Evolutionary conservation across 2,329 filamentous ascomycete species (phyloP).

Genomic region (Monosporascus sp.): DNA sequence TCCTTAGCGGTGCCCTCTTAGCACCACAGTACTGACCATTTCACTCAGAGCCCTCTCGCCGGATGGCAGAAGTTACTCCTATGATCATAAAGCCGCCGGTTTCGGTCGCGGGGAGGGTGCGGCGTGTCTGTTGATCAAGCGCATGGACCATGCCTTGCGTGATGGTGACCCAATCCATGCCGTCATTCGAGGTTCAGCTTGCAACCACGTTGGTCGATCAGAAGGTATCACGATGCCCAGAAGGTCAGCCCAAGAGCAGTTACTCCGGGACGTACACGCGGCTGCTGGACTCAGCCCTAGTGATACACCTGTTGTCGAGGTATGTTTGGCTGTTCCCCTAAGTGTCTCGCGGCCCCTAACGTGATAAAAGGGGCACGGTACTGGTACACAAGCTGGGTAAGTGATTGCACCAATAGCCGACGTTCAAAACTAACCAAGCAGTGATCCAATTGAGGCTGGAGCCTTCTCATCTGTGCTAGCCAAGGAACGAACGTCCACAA

Average conservation of each 20-base stretch:
- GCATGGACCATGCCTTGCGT: constrained; percentile 3
- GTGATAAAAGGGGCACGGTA: constrained; percentile 6
- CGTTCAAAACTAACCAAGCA: not conserved
- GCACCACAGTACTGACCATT: not conserved
- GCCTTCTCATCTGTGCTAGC: constrained; percentile 17
- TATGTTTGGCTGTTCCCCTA: not conserved
- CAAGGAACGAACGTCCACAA: constrained; percentile 12
- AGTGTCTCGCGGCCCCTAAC: not conserved
- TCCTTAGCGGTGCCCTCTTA: not conserved
- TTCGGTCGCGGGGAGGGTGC: constrained; percentile 8
- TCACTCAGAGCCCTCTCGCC: constrained; percentile 5
- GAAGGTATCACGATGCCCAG: constrained; percentile 8
- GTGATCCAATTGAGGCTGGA: constrained; percentile 14
- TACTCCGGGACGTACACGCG: constrained; percentile 6
- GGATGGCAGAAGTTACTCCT: constrained; percentile 8
- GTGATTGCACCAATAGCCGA: not conserved
- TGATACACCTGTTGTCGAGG: constrained; percentile 5
- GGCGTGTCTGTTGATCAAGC: constrained; percentile 5
- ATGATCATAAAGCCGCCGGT: constrained; percentile 7
- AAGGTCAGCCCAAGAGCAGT: constrained; percentile 5
- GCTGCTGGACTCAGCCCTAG: constrained; percentile 1
- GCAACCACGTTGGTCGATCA: constrained; percentile 7
- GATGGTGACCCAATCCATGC: constrained; percentile 5
- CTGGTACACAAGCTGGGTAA: constrained; percentile 6
- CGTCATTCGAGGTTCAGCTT: constrained; percentile 5